Evolutionary conservation across 805 yeast species (phyloP).

Genomic region (Limtongia smithiae): DNA sequence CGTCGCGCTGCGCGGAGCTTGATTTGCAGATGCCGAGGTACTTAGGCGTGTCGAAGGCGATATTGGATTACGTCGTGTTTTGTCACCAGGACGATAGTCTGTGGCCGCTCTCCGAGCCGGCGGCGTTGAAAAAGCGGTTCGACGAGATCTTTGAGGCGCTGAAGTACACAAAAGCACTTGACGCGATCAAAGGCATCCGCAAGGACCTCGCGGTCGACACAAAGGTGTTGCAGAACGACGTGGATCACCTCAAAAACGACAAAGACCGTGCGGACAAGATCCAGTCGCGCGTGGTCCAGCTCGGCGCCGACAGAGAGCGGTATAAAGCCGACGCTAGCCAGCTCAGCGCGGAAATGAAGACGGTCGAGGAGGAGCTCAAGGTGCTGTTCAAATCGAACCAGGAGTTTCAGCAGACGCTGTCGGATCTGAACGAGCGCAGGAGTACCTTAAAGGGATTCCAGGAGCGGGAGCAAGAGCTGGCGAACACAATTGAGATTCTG

Average conservation of each 20-base stretch:
- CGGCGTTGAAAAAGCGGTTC: conserved; percentile 81
- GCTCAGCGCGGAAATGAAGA: conserved; percentile 50
- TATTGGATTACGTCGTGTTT: conserved; percentile 86
- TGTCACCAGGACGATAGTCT: conserved; percentile 96
- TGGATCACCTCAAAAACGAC: conserved; percentile 70
- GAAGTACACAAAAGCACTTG: conserved; percentile 86
- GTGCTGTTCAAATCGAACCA: conserved; percentile 70
- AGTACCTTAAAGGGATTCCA: conserved; percentile 46
- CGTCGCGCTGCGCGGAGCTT: conserved; percentile 78
- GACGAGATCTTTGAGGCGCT: conserved; percentile 96
- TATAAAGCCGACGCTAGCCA: conserved; percentile 49
- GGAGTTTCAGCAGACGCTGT: conserved; percentile 69
- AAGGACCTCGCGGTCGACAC: conserved; percentile 77
- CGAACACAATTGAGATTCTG: conserved; percentile 46
- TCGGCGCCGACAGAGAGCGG: conserved; percentile 44
- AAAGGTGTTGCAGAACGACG: conserved; percentile 71
- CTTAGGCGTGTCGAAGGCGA: conserved; percentile 83
- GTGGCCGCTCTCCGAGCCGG: conserved; percentile 95
- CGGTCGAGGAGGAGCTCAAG: conserved; percentile 57
- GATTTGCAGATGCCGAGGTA: conserved; percentile 76
- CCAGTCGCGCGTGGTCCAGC: conserved; percentile 44
- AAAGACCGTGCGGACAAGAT: conserved; percentile 66
- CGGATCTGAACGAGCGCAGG: conserved; percentile 56
- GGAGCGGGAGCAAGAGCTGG: conserved; percentile 53
- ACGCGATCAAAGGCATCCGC: conserved; percentile 65